These are phyloP conservation scores for Pseudoperonospora humuli DNA, from an alignment of 352 stramenopile genomes.

Conservation along the genomic window DNA sequence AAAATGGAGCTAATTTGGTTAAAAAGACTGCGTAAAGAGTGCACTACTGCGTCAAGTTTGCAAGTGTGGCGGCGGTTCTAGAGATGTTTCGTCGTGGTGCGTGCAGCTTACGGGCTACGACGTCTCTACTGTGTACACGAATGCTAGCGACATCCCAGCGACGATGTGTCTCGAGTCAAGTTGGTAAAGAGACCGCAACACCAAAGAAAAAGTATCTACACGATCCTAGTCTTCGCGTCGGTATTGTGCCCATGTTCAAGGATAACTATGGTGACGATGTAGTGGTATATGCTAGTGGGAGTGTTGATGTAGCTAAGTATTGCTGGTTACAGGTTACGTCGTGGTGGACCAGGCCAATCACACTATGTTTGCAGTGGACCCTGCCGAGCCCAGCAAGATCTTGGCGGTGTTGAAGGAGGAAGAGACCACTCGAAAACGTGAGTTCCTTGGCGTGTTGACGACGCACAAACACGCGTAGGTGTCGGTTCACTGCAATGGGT, in stretches of 20 bases:
- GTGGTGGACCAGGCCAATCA: slow-evolving; percentile 78
- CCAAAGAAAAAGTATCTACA: slow-evolving; percentile 53
- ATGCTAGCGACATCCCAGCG: not conserved
- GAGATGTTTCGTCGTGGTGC: not conserved
- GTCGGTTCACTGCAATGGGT: not conserved
- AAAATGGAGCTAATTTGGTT: too few relatives aligned
- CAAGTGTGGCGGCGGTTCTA: too few relatives aligned
- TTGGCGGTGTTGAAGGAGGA: slow-evolving; percentile 64
- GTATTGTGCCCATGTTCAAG: slow-evolving; percentile 74
- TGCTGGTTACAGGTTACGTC: slow-evolving; percentile 40
- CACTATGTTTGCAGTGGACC: slow-evolving; percentile 77
- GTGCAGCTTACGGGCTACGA: not conserved
- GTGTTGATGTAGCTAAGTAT: not conserved
- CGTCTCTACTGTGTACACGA: not conserved
- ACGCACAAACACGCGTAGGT: slow-evolving; percentile 89
- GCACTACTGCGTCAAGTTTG: too few relatives aligned
- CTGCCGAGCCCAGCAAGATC: slow-evolving; percentile 56
- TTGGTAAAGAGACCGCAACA: not conserved
- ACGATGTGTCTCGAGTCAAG: slow-evolving; percentile 3
- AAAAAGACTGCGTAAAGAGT: too few relatives aligned
- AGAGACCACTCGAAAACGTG: slow-evolving; percentile 46
- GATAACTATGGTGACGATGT: slow-evolving; percentile 66
- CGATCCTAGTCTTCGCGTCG: slow-evolving; percentile 73
- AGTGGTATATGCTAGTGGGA: not conserved
- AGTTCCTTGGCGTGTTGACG: slow-evolving; percentile 85